These are phyloP conservation scores for Macrophomina pseudophaseolina DNA, from an alignment of 2,329 filamentous ascomycete species.

Conservation along the genomic window DNA sequence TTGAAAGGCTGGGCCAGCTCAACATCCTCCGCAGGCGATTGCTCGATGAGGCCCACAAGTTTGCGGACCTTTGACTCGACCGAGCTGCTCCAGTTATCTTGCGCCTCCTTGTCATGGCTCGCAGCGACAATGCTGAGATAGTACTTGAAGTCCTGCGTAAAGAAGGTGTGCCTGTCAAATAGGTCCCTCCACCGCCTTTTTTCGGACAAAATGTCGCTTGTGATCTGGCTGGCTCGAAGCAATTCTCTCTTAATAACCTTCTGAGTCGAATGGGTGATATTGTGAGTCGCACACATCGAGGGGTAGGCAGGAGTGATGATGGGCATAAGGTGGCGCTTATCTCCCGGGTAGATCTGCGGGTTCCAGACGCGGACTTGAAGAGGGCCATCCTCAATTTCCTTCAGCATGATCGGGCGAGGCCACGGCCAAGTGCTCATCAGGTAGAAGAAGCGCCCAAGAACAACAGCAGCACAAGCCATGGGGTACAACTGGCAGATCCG, in stretches of 20 bases:
- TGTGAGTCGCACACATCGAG: slow-evolving; percentile 97
- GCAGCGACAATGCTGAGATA: slow-evolving; percentile 88
- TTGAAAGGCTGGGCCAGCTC: slow-evolving; percentile 88
- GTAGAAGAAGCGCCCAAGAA: slow-evolving; percentile 92
- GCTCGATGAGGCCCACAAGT: slow-evolving; percentile 81
- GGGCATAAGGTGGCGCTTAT: slow-evolving; percentile 91
- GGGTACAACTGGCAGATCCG: slow-evolving; percentile 96
- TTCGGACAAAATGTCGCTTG: slow-evolving; percentile 78
- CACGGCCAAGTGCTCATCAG: slow-evolving; percentile 91
- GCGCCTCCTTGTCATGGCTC: slow-evolving; percentile 80
- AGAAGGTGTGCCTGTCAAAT: slow-evolving; percentile 90
- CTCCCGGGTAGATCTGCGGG: slow-evolving; percentile 80
- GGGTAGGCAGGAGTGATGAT: slow-evolving; percentile 98
- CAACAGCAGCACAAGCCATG: slow-evolving; percentile 83
- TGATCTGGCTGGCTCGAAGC: slow-evolving; percentile 74
- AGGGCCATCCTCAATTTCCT: slow-evolving; percentile 81
- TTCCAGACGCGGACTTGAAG: slow-evolving; percentile 92
- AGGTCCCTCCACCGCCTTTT: slow-evolving; percentile 84
- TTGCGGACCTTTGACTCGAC: slow-evolving; percentile 93
- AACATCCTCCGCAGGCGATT: slow-evolving; percentile 71
- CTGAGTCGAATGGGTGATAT: slow-evolving; percentile 86
- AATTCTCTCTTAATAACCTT: slow-evolving; percentile 83
- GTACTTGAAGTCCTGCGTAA: slow-evolving; percentile 91
- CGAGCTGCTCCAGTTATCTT: slow-evolving; percentile 86
- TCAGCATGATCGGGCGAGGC: slow-evolving; percentile 91